Evolutionary conservation across 805 yeast species (phyloP).

Genomic region (Hanseniaspora jakobsenii): DNA sequence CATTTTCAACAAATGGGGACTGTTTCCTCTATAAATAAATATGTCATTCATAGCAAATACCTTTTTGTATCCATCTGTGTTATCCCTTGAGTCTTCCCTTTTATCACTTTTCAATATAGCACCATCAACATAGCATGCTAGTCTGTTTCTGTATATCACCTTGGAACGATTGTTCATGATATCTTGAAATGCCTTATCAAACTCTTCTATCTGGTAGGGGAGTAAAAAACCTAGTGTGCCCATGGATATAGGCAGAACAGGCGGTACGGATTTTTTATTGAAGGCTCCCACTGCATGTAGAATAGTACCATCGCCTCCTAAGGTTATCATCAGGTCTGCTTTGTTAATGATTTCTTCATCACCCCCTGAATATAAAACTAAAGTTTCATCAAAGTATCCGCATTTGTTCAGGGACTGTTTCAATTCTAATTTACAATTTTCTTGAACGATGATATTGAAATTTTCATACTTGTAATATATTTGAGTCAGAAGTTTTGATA

Average conservation of each 20-base stretch:
- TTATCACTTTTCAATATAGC: not conserved
- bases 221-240: slow-evolving; percentile 84
- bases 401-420: slow-evolving; percentile 21
- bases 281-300: slow-evolving; percentile 72
- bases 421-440: slow-evolving; percentile 64
- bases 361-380: slow-evolving; percentile 47
- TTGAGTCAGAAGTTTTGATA: slow-evolving; percentile 32
- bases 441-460: slow-evolving; percentile 65
- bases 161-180: slow-evolving; percentile 59
- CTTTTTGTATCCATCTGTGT: slow-evolving; percentile 22
- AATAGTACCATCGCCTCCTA: slow-evolving; percentile 97
- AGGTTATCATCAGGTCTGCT: slow-evolving; percentile 69
- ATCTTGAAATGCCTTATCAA: slow-evolving; percentile 45
- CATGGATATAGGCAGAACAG: slow-evolving; percentile 74
- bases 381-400: slow-evolving; percentile 25
- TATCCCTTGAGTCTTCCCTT: slow-evolving; percentile 12
- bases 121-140: slow-evolving; percentile 56
- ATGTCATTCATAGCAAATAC: slow-evolving; percentile 88
- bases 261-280: slow-evolving; percentile 64
- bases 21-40: slow-evolving; percentile 73
- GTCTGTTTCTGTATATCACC: slow-evolving; percentile 63
- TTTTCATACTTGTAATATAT: slow-evolving; percentile 52
- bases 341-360: slow-evolving; percentile 44
- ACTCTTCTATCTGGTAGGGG: slow-evolving; percentile 68
- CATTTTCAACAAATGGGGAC: slow-evolving; percentile 71